Conservation (phyloP, 208 protist genomes). For the Acanthamoeba healyi region DNA sequence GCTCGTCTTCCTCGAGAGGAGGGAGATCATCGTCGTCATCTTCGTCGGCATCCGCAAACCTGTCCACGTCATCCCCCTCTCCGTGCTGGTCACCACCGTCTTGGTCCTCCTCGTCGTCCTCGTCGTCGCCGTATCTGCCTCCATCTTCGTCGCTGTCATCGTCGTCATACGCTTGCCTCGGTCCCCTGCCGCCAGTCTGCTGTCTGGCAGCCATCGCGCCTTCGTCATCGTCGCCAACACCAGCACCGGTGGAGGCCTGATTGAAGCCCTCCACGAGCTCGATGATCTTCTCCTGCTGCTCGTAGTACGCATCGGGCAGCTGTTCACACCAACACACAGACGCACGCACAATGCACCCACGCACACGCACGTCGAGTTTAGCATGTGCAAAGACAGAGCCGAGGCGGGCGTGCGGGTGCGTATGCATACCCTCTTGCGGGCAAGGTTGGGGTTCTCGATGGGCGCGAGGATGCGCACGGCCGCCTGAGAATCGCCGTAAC, state of each 20-base stretch:
- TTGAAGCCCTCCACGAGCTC: conserved; percentile 24
- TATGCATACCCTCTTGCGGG: not conserved
- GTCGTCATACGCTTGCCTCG: not conserved
- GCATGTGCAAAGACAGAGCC: not conserved
- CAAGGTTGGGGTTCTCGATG: conserved; percentile 5
- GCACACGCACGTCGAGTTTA: too few species aligned
- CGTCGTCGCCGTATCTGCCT: not conserved
- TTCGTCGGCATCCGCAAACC: conserved; percentile 26
- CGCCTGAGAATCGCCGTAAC: not conserved
- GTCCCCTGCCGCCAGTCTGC: not conserved
- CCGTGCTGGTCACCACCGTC: not conserved
- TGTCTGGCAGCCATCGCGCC: not conserved
- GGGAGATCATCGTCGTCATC: conserved; percentile 26
- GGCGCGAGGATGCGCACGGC: conserved; percentile 28
- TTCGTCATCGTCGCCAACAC: not conserved
- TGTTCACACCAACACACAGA: not conserved
- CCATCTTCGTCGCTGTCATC: not conserved
- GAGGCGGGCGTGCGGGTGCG: not conserved
- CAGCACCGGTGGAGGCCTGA: not conserved
- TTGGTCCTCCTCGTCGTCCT: conserved; percentile 6
- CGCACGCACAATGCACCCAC: not conserved
- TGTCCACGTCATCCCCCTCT: not conserved
- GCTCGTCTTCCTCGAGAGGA: conserved; percentile 28
- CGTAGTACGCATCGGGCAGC: conserved; percentile 20
- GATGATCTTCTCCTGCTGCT: conserved; percentile 37